Conservation (phyloP, 805 yeast species). For the Cyberlindnera subsufficiens region DNA sequence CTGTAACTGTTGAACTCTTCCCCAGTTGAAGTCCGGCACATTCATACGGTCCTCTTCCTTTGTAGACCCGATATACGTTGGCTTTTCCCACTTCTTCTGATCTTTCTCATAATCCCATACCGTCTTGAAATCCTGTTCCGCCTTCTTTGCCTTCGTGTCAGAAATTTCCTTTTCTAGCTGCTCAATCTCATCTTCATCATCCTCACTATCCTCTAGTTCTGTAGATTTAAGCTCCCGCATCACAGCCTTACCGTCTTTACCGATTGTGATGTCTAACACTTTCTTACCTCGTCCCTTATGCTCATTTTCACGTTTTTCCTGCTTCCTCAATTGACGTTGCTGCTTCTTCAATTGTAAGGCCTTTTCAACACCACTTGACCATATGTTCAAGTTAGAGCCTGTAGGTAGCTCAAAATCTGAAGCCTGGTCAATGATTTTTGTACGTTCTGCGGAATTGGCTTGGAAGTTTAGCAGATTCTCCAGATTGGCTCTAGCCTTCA, state of each 20-base stretch:
- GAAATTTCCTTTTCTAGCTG: constrained; percentile 26
- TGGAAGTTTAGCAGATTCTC: constrained; percentile 76
- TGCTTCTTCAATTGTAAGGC: constrained; percentile 84
- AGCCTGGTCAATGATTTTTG: constrained; percentile 88
- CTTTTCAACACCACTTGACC: constrained; percentile 83
- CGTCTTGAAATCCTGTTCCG: constrained; percentile 27
- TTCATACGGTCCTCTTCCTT: background rate
- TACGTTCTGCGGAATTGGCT: constrained; percentile 81
- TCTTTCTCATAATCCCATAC: constrained; percentile 62
- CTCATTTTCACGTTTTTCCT: constrained; percentile 51
- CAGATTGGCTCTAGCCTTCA: constrained; percentile 66
- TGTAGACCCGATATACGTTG: constrained; percentile 31
- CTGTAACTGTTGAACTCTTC: constrained; percentile 10
- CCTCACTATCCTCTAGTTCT: constrained; percentile 27
- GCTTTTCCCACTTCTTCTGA: constrained; percentile 47
- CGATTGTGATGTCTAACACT: constrained; percentile 71
- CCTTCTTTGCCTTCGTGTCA: constrained; percentile 28
- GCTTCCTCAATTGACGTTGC: constrained; percentile 64
- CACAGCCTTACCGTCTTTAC: constrained; percentile 70
- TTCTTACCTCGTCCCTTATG: constrained; percentile 69
- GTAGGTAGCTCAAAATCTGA: constrained; percentile 75
- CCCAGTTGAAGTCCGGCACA: constrained; percentile 1
- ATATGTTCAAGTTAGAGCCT: constrained; percentile 47
- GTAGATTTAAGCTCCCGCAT: constrained; percentile 30
- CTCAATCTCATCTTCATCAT: constrained; percentile 28